Evolutionary conservation across 2,329 filamentous ascomycete species (phyloP).

Genomic region (Aschersonia sp.): DNA sequence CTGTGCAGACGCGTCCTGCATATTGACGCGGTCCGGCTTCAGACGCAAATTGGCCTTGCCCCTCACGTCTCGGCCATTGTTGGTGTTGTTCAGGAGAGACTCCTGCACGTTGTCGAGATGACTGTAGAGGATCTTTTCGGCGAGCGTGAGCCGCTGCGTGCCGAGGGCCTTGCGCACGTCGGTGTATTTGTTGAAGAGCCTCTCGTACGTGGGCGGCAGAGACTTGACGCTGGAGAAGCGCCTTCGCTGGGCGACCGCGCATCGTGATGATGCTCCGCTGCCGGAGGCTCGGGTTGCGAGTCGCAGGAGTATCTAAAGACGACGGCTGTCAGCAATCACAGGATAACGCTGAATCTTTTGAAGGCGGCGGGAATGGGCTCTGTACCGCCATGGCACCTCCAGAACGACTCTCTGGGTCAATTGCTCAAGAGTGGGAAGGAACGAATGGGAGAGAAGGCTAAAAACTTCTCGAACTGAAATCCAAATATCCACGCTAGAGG

Average conservation of each 20-base stretch:
- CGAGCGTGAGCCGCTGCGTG: constrained; percentile 57
- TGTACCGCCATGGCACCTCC: constrained; percentile 30
- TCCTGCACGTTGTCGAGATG: constrained; percentile 85
- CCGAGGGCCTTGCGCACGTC: constrained; percentile 64
- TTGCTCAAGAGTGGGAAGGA: constrained; percentile 8
- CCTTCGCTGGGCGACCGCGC: constrained; percentile 8
- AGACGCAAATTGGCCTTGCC: constrained; percentile 89
- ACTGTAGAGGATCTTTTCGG: constrained; percentile 96
- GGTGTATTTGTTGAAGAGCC: constrained; percentile 62
- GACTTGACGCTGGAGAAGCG: constrained; percentile 24
- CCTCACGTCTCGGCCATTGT: constrained; percentile 71
- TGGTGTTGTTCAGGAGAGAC: constrained; percentile 67
- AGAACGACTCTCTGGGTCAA: constrained; percentile 33
- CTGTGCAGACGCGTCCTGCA: constrained; percentile 97
- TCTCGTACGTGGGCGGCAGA: constrained; percentile 61
- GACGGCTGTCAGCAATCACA: constrained; percentile 3
- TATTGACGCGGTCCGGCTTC: constrained; percentile 92
- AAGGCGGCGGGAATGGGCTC: background rate
- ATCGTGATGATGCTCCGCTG: constrained; percentile 5
- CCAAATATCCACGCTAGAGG: constrained; percentile 1
- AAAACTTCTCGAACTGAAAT: background rate
- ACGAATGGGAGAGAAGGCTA: background rate
- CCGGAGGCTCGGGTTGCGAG: constrained; percentile 13
- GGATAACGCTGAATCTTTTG: background rate
- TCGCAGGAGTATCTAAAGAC: constrained; percentile 21